Evolutionary conservation across 2,329 filamentous ascomycete species (phyloP).

Genomic region (Pochonia chlamydosporia): DNA sequence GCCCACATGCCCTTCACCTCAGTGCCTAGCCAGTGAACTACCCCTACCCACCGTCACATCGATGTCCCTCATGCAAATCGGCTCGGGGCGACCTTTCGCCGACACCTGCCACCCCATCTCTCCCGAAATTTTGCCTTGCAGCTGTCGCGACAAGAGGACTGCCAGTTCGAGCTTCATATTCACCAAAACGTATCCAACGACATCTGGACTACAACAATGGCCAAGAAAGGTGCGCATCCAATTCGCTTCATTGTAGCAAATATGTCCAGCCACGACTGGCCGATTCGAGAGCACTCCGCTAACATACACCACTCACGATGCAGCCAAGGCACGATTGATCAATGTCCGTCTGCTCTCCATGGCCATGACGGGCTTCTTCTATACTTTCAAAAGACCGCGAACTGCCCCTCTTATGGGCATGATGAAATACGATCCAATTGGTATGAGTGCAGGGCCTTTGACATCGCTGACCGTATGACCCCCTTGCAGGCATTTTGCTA

Average conservation of each 20-base stretch:
- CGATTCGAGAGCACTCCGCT: slow-evolving; percentile 7
- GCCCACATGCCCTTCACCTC: no score
- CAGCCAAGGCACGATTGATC: slow-evolving; percentile 87
- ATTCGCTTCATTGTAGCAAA: neutral
- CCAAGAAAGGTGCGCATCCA: slow-evolving; percentile 17
- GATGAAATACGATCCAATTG: slow-evolving; percentile 97
- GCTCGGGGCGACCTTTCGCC: neutral
- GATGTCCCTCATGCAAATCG: no score
- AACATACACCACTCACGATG: neutral
- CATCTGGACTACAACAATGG: slow-evolving; percentile 14
- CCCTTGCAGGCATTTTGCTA: neutral
- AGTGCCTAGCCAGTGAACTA: no score
- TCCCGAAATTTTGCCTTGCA: neutral
- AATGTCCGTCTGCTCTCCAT: slow-evolving; percentile 93
- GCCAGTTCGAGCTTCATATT: no score
- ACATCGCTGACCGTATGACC: neutral
- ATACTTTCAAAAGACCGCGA: slow-evolving; percentile 80
- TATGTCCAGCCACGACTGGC: no score
- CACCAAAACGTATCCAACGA: no score
- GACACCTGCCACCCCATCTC: no score
- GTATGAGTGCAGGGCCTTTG: slow-evolving; percentile 41
- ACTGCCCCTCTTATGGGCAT: slow-evolving; percentile 82
- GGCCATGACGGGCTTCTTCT: slow-evolving; percentile 98
- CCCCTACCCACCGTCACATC: no score
- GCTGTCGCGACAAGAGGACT: neutral